A percentile compares a stretch with the other conserved stretches of the same genome.
phyloP scores from a whole-genome alignment of 768 basidiomycete genomes.

The Amanita muscaria region DNA sequence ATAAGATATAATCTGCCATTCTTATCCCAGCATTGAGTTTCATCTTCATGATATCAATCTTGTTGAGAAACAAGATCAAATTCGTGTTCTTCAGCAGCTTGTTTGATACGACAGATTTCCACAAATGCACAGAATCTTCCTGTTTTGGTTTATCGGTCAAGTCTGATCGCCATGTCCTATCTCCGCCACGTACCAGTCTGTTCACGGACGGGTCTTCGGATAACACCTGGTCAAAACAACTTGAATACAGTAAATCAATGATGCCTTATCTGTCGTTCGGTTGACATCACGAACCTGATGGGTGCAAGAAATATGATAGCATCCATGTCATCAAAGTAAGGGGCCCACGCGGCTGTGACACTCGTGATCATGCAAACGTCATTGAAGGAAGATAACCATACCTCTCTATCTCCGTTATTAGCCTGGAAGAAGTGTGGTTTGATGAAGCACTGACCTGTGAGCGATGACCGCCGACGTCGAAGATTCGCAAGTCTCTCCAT shows the following conservation, averaged over 20 bases:
- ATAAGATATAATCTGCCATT: constrained; percentile 60
- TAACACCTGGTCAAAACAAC: constrained; percentile 62
- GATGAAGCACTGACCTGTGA: constrained; percentile 41
- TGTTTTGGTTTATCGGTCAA: constrained; percentile 19
- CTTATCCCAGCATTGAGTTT: constrained; percentile 60
- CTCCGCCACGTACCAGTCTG: constrained; percentile 45
- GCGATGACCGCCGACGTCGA: constrained; percentile 55
- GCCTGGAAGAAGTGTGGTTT: background rate
- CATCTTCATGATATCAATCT: constrained; percentile 62
- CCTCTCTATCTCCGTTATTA: constrained; percentile 21
- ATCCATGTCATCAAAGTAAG: constrained; percentile 65
- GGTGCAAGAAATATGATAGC: constrained; percentile 67
- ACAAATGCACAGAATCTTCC: constrained; percentile 73
- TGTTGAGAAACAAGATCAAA: constrained; percentile 75
- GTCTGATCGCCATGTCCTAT: background rate
- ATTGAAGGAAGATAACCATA: constrained; percentile 4
- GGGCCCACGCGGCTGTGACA: constrained; percentile 44
- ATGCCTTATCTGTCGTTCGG: background rate
- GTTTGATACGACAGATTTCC: constrained; percentile 67
- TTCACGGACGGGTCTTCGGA: constrained; percentile 58
- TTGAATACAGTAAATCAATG: constrained; percentile 10
- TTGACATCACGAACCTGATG: constrained; percentile 32
- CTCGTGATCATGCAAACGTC: constrained; percentile 3
- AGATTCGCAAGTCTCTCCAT: constrained; percentile 36
- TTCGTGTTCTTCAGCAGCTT: constrained; percentile 62